Evolutionary conservation across 2,329 filamentous ascomycete genomes (phyloP), one percentile per base, ranked within the genome.

Genomic region (Paecilomyces niveus): DNA sequence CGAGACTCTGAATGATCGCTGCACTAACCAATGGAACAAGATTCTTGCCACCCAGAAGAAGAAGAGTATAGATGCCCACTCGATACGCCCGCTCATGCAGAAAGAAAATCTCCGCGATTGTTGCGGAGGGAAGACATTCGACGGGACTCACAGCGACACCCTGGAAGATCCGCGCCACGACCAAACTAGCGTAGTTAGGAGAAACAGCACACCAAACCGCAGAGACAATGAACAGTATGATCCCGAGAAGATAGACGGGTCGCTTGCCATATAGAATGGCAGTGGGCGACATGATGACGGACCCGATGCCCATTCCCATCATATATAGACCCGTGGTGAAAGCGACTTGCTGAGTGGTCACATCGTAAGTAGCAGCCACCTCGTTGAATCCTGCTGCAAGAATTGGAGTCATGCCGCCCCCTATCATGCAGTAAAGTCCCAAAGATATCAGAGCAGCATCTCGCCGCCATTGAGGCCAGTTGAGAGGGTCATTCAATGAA

Each of bases 91-190:
- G 83, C 75, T 97, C 93, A 67, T 97, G 93, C 21, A 97, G 80
- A 69, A 96, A 97, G 78, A 92, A 97, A 60, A 97, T 97, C 73
- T 97, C 93, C 3, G 92, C 92, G 67, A 97, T 93, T 0, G 92
- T 96, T 15, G 93, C 92, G 3, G 91, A 96, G 0, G 93, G 93
- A 31, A 97, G 81, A 68, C 92, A 96, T 72, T 97, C 93, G 8
- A 96, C 90, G 0, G 92, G 91, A 63, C 90, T 94, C 54, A 97
- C 87, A 0, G 92, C 88, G 9, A 97, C 80, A 3, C 93, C 94
- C 72, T 95, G 90, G 61, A 97, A 88, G 54, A 97, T 86, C 57
- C 93, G 84, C 26, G 91, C 93, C 8, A 92, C 73, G 5, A 96
- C 80, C 39, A 97, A 81, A 9, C 91, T 96, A 1, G 82, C 73